Conservation (phyloP, 2,329 filamentous ascomycete genomes). For the Curvularia eragrostidis region DNA sequence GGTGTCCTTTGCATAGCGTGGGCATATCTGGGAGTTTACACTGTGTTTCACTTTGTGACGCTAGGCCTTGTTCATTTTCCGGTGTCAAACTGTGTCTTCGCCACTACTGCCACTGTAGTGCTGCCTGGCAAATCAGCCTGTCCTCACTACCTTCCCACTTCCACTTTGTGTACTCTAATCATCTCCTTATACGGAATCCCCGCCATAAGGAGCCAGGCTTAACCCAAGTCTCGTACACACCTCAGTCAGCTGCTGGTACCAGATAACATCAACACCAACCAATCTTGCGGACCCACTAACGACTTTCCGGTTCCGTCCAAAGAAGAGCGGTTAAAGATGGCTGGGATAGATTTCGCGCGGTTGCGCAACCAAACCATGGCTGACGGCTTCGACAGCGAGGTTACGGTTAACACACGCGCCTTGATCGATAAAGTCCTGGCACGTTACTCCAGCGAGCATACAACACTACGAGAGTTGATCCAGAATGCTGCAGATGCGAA, state of each 20-base stretch:
- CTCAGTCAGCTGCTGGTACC: background rate
- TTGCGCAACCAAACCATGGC: slow-evolving; percentile 88
- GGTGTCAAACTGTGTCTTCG: slow-evolving; percentile 27
- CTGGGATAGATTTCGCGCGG: slow-evolving; percentile 63
- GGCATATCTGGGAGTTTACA: slow-evolving; percentile 30
- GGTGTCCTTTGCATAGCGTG: slow-evolving; percentile 40
- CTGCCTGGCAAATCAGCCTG: slow-evolving; percentile 3
- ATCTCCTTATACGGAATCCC: background rate
- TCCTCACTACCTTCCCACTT: slow-evolving; percentile 1
- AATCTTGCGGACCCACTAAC: background rate
- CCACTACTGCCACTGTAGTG: slow-evolving; percentile 42
- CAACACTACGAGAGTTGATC: slow-evolving; percentile 85
- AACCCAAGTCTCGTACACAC: background rate
- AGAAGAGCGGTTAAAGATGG: slow-evolving; percentile 31
- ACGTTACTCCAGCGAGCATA: slow-evolving; percentile 95
- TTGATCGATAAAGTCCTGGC: slow-evolving; percentile 98
- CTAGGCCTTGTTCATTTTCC: slow-evolving; percentile 29
- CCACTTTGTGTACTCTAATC: background rate
- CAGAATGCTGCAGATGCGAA: slow-evolving; percentile 98
- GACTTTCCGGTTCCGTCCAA: background rate
- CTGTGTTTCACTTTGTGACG: slow-evolving; percentile 15
- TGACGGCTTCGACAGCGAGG: slow-evolving; percentile 91
- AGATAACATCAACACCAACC: slow-evolving; percentile 4
- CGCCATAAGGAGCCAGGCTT: background rate
- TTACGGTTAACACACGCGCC: slow-evolving; percentile 95